Conservation (phyloP, 2,329 filamentous ascomycete species). For the Sarocladium strictum region DNA sequence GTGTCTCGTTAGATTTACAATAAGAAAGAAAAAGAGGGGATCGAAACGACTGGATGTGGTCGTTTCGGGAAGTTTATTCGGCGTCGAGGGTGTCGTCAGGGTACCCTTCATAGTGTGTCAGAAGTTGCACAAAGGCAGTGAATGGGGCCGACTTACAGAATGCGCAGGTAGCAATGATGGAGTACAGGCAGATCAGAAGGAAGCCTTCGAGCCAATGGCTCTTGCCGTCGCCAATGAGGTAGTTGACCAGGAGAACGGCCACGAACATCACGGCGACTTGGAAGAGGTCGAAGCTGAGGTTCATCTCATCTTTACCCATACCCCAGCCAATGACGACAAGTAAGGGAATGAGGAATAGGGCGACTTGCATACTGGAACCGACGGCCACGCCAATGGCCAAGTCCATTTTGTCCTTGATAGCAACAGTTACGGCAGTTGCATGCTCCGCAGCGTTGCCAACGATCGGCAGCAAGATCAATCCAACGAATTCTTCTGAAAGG, state of each 20-base stretch:
- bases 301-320: constrained; percentile 67
- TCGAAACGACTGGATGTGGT: no score
- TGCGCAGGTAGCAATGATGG: constrained; percentile 69
- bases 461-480: constrained; percentile 68
- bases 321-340: constrained; percentile 76
- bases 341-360: constrained; percentile 71
- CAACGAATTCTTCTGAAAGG: constrained; percentile 69
- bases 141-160: constrained; percentile 45
- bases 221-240: constrained; percentile 75
- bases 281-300: constrained; percentile 80
- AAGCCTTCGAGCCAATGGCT: constrained; percentile 79
- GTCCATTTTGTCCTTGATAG: constrained; percentile 55
- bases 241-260: constrained; percentile 78
- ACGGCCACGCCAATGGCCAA: constrained; percentile 56
- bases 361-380: constrained; percentile 73
- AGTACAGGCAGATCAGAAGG: constrained; percentile 68
- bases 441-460: constrained; percentile 60
- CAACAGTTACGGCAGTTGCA: constrained; percentile 55
- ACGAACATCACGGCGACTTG: constrained; percentile 83
- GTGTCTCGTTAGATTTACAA: no score
- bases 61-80: no score
- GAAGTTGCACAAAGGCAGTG: not conserved
- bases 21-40: not conserved
- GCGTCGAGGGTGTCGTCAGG: not conserved
- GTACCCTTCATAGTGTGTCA: not conserved